phyloP scores from a whole-genome alignment of 208 protist species.

The Leishmania gerbilli region DNA sequence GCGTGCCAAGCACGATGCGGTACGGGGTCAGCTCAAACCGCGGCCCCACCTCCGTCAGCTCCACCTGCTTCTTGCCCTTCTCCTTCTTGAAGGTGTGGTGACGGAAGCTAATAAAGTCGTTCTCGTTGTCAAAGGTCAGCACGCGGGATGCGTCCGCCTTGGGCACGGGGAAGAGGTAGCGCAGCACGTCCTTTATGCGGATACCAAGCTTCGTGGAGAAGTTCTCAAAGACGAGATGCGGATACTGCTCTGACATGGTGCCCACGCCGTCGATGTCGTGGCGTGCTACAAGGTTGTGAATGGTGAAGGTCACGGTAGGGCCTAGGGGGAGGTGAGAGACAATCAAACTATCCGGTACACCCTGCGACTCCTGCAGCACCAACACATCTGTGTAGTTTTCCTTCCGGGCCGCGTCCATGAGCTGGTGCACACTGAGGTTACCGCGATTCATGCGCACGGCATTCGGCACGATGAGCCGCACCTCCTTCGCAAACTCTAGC shows the following conservation, averaged over 20 bases:
- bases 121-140: constrained; percentile 98
- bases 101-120: constrained; percentile 99
- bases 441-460: constrained; percentile 98
- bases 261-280: constrained; percentile 96
- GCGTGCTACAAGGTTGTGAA: constrained; percentile 97
- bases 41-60: constrained; percentile 98
- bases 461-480: constrained; percentile 98
- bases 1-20: constrained; percentile 95
- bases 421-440: constrained; percentile 90
- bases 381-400: constrained; percentile 98
- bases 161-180: constrained; percentile 98
- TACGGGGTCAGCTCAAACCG: constrained; percentile 98
- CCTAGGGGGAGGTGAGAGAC: constrained; percentile 98
- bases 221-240: constrained; percentile 99
- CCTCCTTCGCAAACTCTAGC: constrained; percentile 98
- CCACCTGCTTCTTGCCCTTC: constrained; percentile 59
- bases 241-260: constrained; percentile 95
- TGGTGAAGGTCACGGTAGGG: constrained; percentile 98
- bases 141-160: constrained; percentile 96
- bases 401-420: constrained; percentile 95
- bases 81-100: constrained; percentile 97
- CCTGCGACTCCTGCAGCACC: constrained; percentile 98
- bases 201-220: constrained; percentile 96
- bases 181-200: constrained; percentile 94
- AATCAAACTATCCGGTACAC: constrained; percentile 97